Conservation (phyloP, 768 basidiomycete genomes). For the Tricholoma furcatifolium region DNA sequence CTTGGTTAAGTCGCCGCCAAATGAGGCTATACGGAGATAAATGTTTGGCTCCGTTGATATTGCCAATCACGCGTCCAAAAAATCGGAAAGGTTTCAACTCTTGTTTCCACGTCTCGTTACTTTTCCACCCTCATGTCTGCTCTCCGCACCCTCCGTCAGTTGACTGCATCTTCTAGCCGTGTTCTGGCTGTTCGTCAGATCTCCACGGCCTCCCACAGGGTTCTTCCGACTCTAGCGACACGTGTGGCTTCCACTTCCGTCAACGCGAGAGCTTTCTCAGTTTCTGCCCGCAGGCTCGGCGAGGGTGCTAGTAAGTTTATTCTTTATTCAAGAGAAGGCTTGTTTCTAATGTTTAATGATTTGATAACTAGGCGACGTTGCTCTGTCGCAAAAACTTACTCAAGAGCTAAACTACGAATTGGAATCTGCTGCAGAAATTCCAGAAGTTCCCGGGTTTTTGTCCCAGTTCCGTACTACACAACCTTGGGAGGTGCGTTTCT, state of each 20-base stretch:
- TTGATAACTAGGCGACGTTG: slow-evolving; percentile 57
- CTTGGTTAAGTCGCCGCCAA: neutral
- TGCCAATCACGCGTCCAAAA: slow-evolving; percentile 14
- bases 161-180: slow-evolving; percentile 45
- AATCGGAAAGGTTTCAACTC: slow-evolving; percentile 7
- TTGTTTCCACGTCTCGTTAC: neutral
- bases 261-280: slow-evolving; percentile 42
- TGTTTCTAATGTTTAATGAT: neutral
- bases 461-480: slow-evolving; percentile 69
- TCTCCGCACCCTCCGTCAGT: slow-evolving; percentile 58
- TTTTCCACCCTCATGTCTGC: slow-evolving; percentile 50
- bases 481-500: slow-evolving; percentile 69
- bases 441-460: slow-evolving; percentile 69
- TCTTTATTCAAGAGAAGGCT: slow-evolving; percentile 3
- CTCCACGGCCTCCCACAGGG: slow-evolving; percentile 24
- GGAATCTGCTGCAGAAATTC: slow-evolving; percentile 43
- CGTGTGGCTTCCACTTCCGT: slow-evolving; percentile 19
- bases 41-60: slow-evolving; percentile 7
- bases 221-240: slow-evolving; percentile 26
- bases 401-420: slow-evolving; percentile 88
- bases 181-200: slow-evolving; percentile 29
- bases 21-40: neutral
- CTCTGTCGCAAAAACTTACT: slow-evolving; percentile 69
- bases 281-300: slow-evolving; percentile 39
- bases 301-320: slow-evolving; percentile 44